A percentile compares a stretch with the other conserved stretches of the same genome.
These are phyloP conservation scores for Colletotrichum sojae DNA, from an alignment of 2,329 filamentous ascomycete species.

Conservation along the genomic window DNA sequence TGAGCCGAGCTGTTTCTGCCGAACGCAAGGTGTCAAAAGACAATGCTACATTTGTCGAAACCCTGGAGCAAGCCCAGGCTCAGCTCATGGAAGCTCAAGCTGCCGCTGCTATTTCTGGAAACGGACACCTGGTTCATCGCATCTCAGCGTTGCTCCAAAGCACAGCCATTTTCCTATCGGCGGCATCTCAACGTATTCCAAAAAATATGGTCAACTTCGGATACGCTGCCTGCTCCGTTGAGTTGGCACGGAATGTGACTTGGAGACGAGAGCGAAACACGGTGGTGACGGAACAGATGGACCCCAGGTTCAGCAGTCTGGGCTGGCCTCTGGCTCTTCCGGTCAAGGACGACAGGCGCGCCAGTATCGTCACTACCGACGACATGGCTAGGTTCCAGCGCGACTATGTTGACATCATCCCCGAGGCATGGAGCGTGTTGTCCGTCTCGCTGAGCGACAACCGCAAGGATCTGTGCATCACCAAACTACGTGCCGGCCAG, in stretches of 20 bases:
- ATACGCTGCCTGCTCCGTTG: constrained; percentile 75
- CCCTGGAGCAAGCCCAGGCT: constrained; percentile 76
- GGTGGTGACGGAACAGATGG: constrained; percentile 42
- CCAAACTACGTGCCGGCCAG: constrained; percentile 82
- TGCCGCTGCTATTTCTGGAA: constrained; percentile 65
- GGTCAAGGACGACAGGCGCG: constrained; percentile 50
- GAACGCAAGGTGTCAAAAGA: constrained; percentile 48
- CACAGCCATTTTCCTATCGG: constrained; percentile 76
- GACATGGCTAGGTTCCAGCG: constrained; percentile 78
- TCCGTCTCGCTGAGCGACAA: constrained; percentile 89
- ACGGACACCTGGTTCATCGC: constrained; percentile 73
- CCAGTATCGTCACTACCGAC: constrained; percentile 62
- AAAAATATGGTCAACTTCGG: constrained; percentile 65
- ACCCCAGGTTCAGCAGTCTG: constrained; percentile 53
- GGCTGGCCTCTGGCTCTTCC: constrained; percentile 45
- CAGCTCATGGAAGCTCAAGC: constrained; percentile 75
- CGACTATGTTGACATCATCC: constrained; percentile 89
- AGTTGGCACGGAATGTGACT: constrained; percentile 79
- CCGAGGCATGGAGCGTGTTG: constrained; percentile 85
- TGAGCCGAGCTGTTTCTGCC: constrained; percentile 25
- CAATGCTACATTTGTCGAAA: constrained; percentile 65
- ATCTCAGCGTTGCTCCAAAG: constrained; percentile 76
- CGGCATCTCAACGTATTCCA: constrained; percentile 65
- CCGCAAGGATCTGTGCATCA: constrained; percentile 87
- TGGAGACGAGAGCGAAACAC: constrained; percentile 74